Base-by-base conservation (phyloP, 768 basidiomycete genomes). In the Suillus paluster region DNA sequence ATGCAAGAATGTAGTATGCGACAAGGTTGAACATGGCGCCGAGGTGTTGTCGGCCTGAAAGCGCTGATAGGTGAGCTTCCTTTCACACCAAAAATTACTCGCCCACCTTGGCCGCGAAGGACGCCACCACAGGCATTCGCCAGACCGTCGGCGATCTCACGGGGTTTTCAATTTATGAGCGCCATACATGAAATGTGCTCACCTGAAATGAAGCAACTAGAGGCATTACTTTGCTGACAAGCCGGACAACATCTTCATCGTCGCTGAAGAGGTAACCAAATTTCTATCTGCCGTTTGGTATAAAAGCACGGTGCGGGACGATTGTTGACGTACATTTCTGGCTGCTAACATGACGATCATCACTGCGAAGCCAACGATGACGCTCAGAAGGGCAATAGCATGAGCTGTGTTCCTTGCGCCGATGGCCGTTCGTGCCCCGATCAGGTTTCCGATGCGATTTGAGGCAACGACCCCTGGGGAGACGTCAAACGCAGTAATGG, bases 21-120 rank as follows among this genome's bases (percentile, higher is more conserved):
- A 90, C 74, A 27, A 89, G 70, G 69, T 92, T 91, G 77, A 92
- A 91, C 8, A 86, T 66, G 9, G 91, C 90, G 8, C 90, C 91
- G 19, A 92, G 81, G 63, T 88, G 86, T 70, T 92, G 91, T 21
- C 88, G 72, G 8, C 79, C 80, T 77, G 65, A 58, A 50, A 23
- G 21, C 39, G 23, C 41, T 23, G 17, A 58, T 62, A 30, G 39
- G 17, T 73, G 42, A 65, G 66, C 23, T 19, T 34, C 38, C 10
- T 14, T 6, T 11, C 34, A 33, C 17, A n/a, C 19, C 19, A 36
- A 12, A 14, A 27, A 3, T 39, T 23, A 21, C 21, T 21, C 45
- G 39, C 66, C 58, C 56, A 78, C 80, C 82, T 68, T 82, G 81
- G 2, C 84, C 82, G 56, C 82, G 80, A 33, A 84, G 77, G 25